These are phyloP conservation scores for Gracilaria caudata DNA, from an alignment of 23 red algal genomes.

Conservation along the genomic window DNA sequence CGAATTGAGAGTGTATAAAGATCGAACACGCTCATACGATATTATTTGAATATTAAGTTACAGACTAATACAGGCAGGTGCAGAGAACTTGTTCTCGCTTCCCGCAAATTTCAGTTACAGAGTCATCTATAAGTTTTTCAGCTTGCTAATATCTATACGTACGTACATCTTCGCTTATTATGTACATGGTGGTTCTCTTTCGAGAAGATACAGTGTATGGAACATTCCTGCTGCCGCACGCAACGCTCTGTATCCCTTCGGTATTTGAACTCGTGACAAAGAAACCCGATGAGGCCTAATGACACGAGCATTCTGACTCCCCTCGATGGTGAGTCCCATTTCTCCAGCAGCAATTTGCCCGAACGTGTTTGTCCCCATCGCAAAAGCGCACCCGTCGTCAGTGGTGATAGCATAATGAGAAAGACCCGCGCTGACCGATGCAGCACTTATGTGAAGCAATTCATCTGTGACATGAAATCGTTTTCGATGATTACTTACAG, in stretches of 20 bases:
- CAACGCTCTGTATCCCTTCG: constrained; percentile 32
- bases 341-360: constrained; percentile 61
- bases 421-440: constrained; percentile 37
- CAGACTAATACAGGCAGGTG: neutral
- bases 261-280: constrained; percentile 46
- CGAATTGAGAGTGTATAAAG: neutral
- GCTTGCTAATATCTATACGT: neutral
- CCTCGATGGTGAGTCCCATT: constrained; percentile 66
- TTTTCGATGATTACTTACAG: constrained; percentile 52
- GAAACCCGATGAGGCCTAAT: constrained; percentile 52
- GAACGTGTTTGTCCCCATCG: constrained; percentile 45
- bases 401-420: constrained; percentile 57
- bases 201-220: constrained; percentile 56
- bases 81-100: neutral
- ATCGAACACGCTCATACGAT: neutral
- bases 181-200: constrained; percentile 6
- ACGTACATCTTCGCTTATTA: neutral
- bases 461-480: constrained; percentile 60
- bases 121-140: neutral
- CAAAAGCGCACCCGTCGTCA: constrained; percentile 46
- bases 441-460: constrained; percentile 22
- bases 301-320: constrained; percentile 48
- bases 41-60: neutral
- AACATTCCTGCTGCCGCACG: constrained; percentile 47
- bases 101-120: neutral